Base-by-base conservation (phyloP, 2,329 filamentous ascomycete genomes). In the Pseudophaeomoniella oleicola region DNA sequence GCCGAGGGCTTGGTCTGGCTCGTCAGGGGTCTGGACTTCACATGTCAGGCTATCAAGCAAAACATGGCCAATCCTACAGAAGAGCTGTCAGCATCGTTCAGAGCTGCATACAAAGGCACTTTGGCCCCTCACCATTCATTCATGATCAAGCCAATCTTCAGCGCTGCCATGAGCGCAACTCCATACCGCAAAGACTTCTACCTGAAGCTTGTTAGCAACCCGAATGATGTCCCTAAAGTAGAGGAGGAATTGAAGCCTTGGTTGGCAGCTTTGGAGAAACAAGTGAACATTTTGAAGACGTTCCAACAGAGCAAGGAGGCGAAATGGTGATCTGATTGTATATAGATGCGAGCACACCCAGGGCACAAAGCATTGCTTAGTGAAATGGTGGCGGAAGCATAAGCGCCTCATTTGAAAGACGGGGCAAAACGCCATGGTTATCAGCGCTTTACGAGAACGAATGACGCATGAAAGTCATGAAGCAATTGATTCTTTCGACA, bases 171-270 rank as follows among this genome's bases (percentile, higher is more conserved):
- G 86, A 74, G 75, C 49, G 87, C 86, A 13, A 88, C 82, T 47
- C 90, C 90, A 2, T 94, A 94, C 70, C 76, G 88, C 48, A 84
- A 83, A 57, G 83, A 88, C 60, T 96, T 98, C 57, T 96, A 94
- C 58, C 62, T 62, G 46, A 94, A 94, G 72, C 69, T 98, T 31
- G 86, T 40, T 11, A 45, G 44, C 17, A 14, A 37, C 16, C 14
- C 35, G 13, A 32, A 5, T 6, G 35, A 30, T 10, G 29, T 37
- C 15, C 19, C 19, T 10, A 73, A 78, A 59, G 78, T 90, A 34
- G 50, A 67, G 35, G 54, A 60, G 38, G 74, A 81, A 52, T 59
- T 94, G 50, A 62, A 68, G 48, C 62, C 65, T 44, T 94, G 88
- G 71, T 67, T 96, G 42, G 64, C 60, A n/a, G 75, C 80, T 5